A percentile compares a stretch with the other conserved stretches of the same genome.
Evolutionary conservation across 768 basidiomycete genomes (phyloP).

Genomic region (Mycena leptocephala): DNA sequence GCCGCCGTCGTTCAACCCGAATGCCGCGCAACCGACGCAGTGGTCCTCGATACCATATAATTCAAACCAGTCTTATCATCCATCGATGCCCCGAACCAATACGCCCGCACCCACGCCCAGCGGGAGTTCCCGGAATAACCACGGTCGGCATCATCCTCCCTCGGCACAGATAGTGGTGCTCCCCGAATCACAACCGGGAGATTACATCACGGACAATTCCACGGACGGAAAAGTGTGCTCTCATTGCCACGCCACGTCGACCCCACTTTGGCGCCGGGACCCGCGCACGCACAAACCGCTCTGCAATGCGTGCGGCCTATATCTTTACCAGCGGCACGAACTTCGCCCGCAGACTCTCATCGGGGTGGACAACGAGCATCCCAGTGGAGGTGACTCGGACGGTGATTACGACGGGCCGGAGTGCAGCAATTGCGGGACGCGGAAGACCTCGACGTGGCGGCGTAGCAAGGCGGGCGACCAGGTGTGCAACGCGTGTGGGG

Average conservation of each 20-base stretch:
- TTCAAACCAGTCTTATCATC: neutral
- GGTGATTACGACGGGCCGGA: neutral
- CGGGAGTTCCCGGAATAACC: no score
- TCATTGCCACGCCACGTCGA: slow-evolving; percentile 21
- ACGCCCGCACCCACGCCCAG: no score
- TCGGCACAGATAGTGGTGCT: no score
- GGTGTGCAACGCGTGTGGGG: slow-evolving; percentile 31
- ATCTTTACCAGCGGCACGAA: slow-evolving; percentile 5
- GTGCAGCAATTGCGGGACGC: slow-evolving; percentile 24
- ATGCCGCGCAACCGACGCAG: neutral
- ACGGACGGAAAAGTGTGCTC: slow-evolving; percentile 7
- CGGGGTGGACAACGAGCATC: neutral
- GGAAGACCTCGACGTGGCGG: slow-evolving; percentile 22
- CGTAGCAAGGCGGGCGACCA: slow-evolving; percentile 12
- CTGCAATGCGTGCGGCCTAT: slow-evolving; percentile 26
- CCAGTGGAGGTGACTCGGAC: neutral
- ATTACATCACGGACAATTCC: no score
- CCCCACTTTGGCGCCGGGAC: slow-evolving; percentile 30
- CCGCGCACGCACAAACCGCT: slow-evolving; percentile 25
- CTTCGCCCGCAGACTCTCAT: slow-evolving; percentile 10
- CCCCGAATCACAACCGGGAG: no score
- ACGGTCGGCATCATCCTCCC: no score
- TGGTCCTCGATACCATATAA: neutral
- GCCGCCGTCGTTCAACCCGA: neutral
- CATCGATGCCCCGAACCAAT: neutral